Conservation (phyloP, 768 basidiomycete species). For the Boletus pseudo-olivaceus region DNA sequence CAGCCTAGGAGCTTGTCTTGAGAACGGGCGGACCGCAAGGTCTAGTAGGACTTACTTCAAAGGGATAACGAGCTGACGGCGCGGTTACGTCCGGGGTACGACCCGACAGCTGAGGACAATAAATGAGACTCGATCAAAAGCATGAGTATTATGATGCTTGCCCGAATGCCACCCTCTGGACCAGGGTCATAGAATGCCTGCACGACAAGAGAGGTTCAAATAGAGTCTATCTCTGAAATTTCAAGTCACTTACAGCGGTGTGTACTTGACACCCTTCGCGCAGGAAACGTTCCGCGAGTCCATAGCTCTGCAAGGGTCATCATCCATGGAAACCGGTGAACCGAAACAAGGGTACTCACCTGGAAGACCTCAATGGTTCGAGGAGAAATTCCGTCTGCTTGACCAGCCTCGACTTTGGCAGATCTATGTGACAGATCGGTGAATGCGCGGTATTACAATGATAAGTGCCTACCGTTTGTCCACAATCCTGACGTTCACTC, state of each 20-base stretch:
- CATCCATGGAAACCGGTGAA: background rate
- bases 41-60: slow-evolving; percentile 45
- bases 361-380: slow-evolving; percentile 44
- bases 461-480: slow-evolving; percentile 35
- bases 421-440: slow-evolving; percentile 9
- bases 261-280: slow-evolving; percentile 63
- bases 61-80: slow-evolving; percentile 63
- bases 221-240: background rate
- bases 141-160: slow-evolving; percentile 14
- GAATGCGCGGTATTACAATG: background rate
- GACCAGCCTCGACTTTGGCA: slow-evolving; percentile 18
- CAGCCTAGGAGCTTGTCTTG: slow-evolving; percentile 16
- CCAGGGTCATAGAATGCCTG: slow-evolving; percentile 77
- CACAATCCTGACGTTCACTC: slow-evolving; percentile 37
- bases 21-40: background rate
- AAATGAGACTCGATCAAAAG: background rate
- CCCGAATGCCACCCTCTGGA: slow-evolving; percentile 58
- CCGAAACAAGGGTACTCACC: slow-evolving; percentile 17
- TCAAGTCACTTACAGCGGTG: slow-evolving; percentile 48
- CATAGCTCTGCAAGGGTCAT: slow-evolving; percentile 56
- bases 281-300: slow-evolving; percentile 59
- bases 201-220: background rate
- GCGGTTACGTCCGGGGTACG: slow-evolving; percentile 59
- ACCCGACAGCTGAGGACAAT: slow-evolving; percentile 48
- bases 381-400: slow-evolving; percentile 29